Conservation (phyloP, 768 basidiomycete genomes). For the Pisolithus sp. region DNA sequence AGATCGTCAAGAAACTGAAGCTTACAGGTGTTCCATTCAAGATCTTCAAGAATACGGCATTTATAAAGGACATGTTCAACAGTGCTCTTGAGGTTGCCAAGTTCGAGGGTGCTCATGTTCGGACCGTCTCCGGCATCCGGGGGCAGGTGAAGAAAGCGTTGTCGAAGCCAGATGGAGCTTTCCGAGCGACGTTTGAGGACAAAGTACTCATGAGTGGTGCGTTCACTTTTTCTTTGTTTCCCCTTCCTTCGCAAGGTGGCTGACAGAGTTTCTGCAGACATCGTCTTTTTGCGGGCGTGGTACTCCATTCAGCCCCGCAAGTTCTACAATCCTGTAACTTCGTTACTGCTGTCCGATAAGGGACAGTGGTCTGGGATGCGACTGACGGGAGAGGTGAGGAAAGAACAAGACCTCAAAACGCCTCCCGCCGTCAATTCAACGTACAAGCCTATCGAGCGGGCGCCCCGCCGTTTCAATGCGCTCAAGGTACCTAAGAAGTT, state of each 20-base stretch:
- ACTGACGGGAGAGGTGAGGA: conserved; percentile 85
- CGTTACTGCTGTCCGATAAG: conserved; percentile 79
- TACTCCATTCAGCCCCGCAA: conserved; percentile 92
- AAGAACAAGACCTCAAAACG: conserved; percentile 79
- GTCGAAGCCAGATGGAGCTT: conserved; percentile 91
- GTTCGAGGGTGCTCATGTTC: conserved; percentile 96
- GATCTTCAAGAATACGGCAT: conserved; percentile 99
- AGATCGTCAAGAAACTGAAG: conserved; percentile 98
- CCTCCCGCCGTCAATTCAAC: conserved; percentile 78
- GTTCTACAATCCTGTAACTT: conserved; percentile 95
- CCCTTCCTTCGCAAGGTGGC: background rate
- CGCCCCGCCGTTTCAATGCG: conserved; percentile 82
- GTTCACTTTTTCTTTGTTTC: conserved; percentile 21
- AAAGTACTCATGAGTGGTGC: conserved; percentile 92
- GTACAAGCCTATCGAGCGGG: conserved; percentile 79
- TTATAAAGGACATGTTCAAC: conserved; percentile 96
- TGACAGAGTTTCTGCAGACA: conserved; percentile 45
- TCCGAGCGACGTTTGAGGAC: conserved; percentile 97
- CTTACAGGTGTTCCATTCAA: conserved; percentile 93
- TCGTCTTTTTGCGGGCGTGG: conserved; percentile 95
- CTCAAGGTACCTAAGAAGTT: conserved; percentile 84
- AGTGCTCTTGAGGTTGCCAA: conserved; percentile 93
- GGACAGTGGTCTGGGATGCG: conserved; percentile 91
- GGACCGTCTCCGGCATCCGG: conserved; percentile 91
- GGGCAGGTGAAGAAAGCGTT: conserved; percentile 97